A percentile compares a stretch with the other conserved stretches of the same genome.
Conservation (phyloP, 2,329 filamentous ascomycete genomes). For the Cryphonectria nitschkei region DNA sequence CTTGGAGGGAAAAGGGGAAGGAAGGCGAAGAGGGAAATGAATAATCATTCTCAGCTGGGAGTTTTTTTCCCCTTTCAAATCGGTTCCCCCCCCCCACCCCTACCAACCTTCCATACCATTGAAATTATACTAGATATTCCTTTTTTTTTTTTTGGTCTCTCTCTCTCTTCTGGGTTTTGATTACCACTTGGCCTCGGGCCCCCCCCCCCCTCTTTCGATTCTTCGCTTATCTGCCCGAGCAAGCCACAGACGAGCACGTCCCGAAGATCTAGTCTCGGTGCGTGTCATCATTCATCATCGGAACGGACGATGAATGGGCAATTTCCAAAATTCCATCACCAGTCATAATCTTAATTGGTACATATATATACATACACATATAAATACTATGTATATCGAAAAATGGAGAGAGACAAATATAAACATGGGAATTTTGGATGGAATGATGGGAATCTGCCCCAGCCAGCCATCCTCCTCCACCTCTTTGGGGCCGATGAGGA, state of each 20-base stretch:
- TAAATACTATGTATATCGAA: not conserved
- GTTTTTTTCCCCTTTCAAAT: too few species aligned
- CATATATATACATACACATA: not conserved
- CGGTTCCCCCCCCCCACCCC: too few species aligned
- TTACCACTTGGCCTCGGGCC: not conserved
- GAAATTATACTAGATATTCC: too few species aligned
- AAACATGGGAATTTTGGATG: not conserved
- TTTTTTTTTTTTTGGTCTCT: not conserved
- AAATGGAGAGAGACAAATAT: not conserved
- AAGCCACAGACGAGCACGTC: constrained; percentile 3
- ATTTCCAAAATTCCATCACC: not conserved
- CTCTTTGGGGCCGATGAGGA: not conserved
- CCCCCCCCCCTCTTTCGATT: not conserved
- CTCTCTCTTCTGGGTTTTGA: not conserved
- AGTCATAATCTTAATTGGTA: too few species aligned
- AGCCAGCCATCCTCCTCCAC: not conserved
- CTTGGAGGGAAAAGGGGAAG: too few species aligned
- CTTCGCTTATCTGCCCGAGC: constrained; percentile 10
- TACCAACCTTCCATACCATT: too few species aligned
- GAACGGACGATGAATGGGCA: not conserved
- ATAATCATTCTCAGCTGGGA: too few species aligned
- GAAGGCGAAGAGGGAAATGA: too few species aligned
- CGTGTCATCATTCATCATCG: not conserved
- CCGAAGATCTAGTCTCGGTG: not conserved
- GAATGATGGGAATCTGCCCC: not conserved